A percentile compares a stretch with the other conserved stretches of the same genome.
These are phyloP conservation scores for Pythium phragmitis DNA, from an alignment of 352 stramenopile species.

Conservation along the genomic window DNA sequence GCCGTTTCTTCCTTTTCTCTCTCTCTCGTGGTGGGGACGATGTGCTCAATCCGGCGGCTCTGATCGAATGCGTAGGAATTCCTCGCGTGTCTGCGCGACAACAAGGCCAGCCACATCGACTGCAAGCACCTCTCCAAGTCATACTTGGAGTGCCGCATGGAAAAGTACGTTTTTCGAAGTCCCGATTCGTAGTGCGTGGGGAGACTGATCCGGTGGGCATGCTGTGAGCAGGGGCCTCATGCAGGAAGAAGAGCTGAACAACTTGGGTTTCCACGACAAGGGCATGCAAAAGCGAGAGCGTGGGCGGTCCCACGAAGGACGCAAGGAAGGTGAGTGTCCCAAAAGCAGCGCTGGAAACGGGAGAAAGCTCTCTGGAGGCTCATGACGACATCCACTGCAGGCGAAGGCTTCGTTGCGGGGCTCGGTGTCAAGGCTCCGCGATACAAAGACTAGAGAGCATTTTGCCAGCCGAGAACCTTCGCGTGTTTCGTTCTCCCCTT, in stretches of 20 bases:
- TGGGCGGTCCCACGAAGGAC: conserved; percentile 52
- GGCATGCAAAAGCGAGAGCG: conserved; percentile 62
- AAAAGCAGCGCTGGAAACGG: not conserved
- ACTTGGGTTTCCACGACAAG: conserved; percentile 80
- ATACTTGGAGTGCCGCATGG: conserved; percentile 89
- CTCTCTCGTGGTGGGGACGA: not conserved
- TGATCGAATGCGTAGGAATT: conserved; percentile 46
- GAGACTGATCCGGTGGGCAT: not conserved
- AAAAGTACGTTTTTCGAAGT: conserved; percentile 58
- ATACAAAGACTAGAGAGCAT: conserved; percentile 48
- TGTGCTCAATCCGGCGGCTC: not conserved
- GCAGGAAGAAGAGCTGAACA: conserved; percentile 80
- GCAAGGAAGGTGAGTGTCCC: conserved; percentile 56
- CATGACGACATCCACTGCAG: conserved; percentile 19
- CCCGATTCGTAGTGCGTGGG: not conserved
- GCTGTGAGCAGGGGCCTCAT: conserved; percentile 63
- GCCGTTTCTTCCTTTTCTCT: not conserved
- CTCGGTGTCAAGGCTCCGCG: conserved; percentile 69
- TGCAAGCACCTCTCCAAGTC: conserved; percentile 88
- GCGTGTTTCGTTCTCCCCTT: not conserved
- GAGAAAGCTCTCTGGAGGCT: not conserved
- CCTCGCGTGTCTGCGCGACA: conserved; percentile 79
- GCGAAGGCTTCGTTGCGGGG: conserved; percentile 81
- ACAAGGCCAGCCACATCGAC: conserved; percentile 84
- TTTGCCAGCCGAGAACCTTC: not conserved